These are phyloP conservation scores for Apiospora aurea DNA, from an alignment of 2,329 filamentous ascomycete species.

Conservation along the genomic window DNA sequence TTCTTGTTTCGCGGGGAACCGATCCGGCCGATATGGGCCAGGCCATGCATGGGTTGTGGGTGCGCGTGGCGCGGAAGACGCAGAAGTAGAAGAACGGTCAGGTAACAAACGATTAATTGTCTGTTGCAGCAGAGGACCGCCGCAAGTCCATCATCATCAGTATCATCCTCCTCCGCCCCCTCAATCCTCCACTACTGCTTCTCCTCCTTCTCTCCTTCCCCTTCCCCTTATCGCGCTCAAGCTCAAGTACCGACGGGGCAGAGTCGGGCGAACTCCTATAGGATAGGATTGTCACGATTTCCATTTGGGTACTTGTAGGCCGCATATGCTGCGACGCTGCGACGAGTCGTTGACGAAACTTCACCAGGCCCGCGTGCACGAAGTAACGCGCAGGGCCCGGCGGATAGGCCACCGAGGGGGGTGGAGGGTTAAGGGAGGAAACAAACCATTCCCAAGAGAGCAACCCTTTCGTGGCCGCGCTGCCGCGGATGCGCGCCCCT, in stretches of 20 bases:
- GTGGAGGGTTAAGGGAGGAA: not conserved
- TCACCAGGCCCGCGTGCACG: not conserved
- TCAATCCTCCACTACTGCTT: not conserved
- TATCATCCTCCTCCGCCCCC: not conserved
- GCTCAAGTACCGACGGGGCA: not conserved
- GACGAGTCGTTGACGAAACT: conserved; percentile 19
- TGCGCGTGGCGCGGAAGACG: not conserved
- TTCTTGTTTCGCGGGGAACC: conserved; percentile 13
- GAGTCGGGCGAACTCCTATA: not conserved
- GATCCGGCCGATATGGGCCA: conserved; percentile 15
- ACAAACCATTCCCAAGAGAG: conserved; percentile 21
- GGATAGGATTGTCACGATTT: not conserved
- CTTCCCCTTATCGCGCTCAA: not conserved
- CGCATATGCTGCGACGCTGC: conserved; percentile 6
- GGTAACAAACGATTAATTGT: not conserved
- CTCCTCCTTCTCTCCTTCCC: not conserved
- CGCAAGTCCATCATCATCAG: not conserved
- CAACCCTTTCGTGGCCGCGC: conserved; percentile 9
- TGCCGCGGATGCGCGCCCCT: conserved; percentile 16
- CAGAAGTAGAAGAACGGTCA: not conserved
- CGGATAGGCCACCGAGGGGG: not conserved
- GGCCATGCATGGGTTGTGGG: not conserved
- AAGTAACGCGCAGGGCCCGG: conserved; percentile 10
- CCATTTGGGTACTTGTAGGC: not conserved
- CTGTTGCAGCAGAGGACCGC: not conserved